A percentile compares a stretch with the other conserved stretches of the same genome.
Evolutionary conservation across 2,329 filamentous ascomycete genomes (phyloP).

Genomic region (Conoideocrella luteorostrata): DNA sequence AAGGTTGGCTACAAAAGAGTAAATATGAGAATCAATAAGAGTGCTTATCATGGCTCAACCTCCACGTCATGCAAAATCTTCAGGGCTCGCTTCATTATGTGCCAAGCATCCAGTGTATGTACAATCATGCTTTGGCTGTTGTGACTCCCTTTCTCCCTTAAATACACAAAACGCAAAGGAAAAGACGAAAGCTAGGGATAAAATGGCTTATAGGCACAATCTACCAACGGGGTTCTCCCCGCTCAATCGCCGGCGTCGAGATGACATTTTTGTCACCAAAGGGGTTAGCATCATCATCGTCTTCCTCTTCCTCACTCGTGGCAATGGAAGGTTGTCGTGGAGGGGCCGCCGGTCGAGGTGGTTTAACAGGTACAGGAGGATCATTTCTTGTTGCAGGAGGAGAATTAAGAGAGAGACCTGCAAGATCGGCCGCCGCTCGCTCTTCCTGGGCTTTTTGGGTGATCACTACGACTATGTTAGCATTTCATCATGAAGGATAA

Average conservation of each 20-base stretch:
- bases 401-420: conserved; percentile 35
- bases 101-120: too few species aligned
- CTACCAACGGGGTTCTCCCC: conserved; percentile 25
- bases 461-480: conserved; percentile 34
- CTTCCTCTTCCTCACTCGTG: conserved; percentile 41
- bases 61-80: too few species aligned
- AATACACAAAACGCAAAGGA: too few species aligned
- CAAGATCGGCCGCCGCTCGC: conserved; percentile 30
- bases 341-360: conserved; percentile 25
- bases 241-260: conserved; percentile 25
- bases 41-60: too few species aligned
- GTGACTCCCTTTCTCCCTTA: too few species aligned
- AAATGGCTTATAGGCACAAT: neutral
- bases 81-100: too few species aligned
- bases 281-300: conserved; percentile 78
- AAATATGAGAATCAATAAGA: too few species aligned
- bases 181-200: neutral
- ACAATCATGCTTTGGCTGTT: too few species aligned
- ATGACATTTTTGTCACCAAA: conserved; percentile 80
- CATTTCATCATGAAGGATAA: conserved; percentile 6
- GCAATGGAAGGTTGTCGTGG: neutral
- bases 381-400: conserved; percentile 22
- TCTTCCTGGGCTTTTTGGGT: conserved; percentile 45
- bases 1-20: too few species aligned
- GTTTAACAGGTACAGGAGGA: conserved; percentile 28